phyloP scores from a whole-genome alignment of 371 early-diverging fungal species.

The Mucor mucedo region DNA sequence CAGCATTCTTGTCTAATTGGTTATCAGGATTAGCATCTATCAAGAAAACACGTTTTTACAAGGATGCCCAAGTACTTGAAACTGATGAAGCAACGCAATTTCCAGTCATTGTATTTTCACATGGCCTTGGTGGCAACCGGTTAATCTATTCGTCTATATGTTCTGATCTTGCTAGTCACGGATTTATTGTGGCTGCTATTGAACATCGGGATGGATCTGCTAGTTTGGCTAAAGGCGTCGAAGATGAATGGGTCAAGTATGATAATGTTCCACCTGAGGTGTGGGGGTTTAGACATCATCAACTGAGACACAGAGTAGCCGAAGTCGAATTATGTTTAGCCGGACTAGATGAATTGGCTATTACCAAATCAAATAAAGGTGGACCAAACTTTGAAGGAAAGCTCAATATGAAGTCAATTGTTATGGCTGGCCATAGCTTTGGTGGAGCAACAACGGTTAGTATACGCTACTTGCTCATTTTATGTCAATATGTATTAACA shows the following conservation, averaged over 20 bases:
- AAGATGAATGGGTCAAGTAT: constrained; percentile 23
- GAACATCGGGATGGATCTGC: constrained; percentile 63
- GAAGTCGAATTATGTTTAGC: constrained; percentile 42
- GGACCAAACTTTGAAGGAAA: constrained; percentile 30
- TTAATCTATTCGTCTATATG: constrained; percentile 52
- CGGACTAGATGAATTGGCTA: constrained; percentile 7
- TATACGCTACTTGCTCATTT: neutral
- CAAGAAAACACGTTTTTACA: constrained; percentile 20
- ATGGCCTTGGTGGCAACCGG: constrained; percentile 56
- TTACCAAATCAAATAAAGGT: neutral
- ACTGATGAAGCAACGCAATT: constrained; percentile 6
- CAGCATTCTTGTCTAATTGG: constrained; percentile 25
- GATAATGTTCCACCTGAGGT: constrained; percentile 25
- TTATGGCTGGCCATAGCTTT: constrained; percentile 66
- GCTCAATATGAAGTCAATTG: constrained; percentile 45
- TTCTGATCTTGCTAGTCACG: constrained; percentile 55
- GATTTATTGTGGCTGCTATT: constrained; percentile 57
- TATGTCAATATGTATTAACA: neutral
- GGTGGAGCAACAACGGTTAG: constrained; percentile 60
- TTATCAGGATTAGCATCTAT: constrained; percentile 16
- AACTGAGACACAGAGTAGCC: constrained; percentile 39
- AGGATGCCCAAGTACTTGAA: constrained; percentile 12
- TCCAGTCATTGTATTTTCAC: constrained; percentile 44
- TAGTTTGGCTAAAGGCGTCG: constrained; percentile 22
- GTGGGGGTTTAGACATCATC: constrained; percentile 39